Conservation (phyloP, 2,329 filamentous ascomycete genomes). For the Neopestalotiopsis clavispora region DNA sequence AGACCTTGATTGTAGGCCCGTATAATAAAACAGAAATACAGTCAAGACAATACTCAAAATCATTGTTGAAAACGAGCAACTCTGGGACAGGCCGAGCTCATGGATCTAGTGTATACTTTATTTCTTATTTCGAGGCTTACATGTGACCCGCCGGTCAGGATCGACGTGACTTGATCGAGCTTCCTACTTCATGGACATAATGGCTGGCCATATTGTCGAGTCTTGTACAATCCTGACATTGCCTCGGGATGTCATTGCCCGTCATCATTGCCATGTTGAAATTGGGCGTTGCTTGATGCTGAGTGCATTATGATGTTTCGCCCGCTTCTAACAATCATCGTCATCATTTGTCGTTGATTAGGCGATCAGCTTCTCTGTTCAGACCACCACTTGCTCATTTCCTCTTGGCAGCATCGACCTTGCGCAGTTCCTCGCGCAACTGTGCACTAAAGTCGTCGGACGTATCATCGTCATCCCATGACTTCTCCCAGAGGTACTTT, state of each 20-base stretch:
- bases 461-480: constrained; percentile 98
- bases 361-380: not conserved
- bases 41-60: not conserved
- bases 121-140: not conserved
- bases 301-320: not conserved
- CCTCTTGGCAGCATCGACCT: constrained; percentile 80
- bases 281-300: not conserved
- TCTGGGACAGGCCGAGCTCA: not conserved
- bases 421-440: constrained; percentile 93
- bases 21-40: not conserved
- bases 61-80: not conserved
- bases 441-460: constrained; percentile 96
- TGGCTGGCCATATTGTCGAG: not conserved
- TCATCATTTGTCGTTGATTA: not conserved
- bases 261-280: not conserved
- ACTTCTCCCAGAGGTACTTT: constrained; percentile 96
- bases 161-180: not conserved
- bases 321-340: not conserved
- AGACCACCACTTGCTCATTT: not conserved
- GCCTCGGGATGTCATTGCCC: not conserved
- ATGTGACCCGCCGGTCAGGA: not conserved
- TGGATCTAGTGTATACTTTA: not conserved
- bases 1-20: not conserved
- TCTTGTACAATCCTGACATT: not conserved
- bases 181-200: not conserved